Percentiles rank a stretch among this genome's conserved stretches.
Conservation (phyloP, 2,329 filamentous ascomycete genomes). For the Monosporascus sp. region DNA sequence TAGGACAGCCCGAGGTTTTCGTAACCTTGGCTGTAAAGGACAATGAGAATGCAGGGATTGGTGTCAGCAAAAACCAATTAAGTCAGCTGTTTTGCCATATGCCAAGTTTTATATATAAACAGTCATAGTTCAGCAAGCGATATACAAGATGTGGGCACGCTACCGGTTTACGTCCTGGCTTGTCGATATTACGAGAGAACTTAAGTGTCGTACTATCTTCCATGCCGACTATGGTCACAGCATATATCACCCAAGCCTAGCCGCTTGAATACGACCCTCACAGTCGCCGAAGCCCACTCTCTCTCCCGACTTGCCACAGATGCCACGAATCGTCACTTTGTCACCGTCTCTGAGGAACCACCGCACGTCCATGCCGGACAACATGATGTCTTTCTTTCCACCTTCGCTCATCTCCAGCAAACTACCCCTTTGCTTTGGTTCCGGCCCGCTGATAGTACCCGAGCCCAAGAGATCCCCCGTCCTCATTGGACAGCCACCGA, state of each 20-base stretch:
- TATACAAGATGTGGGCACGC: too few species aligned
- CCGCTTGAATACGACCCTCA: slow-evolving; percentile 26
- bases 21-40: too few species aligned
- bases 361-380: slow-evolving; percentile 34
- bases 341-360: slow-evolving; percentile 44
- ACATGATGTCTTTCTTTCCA: slow-evolving; percentile 38
- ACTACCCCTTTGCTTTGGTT: slow-evolving; percentile 33
- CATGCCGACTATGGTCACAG: too few species aligned
- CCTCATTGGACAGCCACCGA: slow-evolving; percentile 69
- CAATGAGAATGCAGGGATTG: too few species aligned
- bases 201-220: too few species aligned
- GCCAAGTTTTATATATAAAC: too few species aligned
- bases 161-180: too few species aligned
- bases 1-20: too few species aligned
- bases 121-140: too few species aligned
- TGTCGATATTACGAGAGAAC: too few species aligned
- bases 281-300: slow-evolving; percentile 42
- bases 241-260: neutral
- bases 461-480: slow-evolving; percentile 72
- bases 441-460: slow-evolving; percentile 62
- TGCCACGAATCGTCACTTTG: slow-evolving; percentile 35
- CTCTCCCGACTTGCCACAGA: slow-evolving; percentile 27
- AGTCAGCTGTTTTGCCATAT: too few species aligned
- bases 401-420: slow-evolving; percentile 40
- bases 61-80: too few species aligned